Percentiles rank a stretch among this genome's conserved stretches.
These are phyloP conservation scores for Cyberlindnera subsufficiens DNA, from an alignment of 805 yeast genomes.

Conservation along the genomic window DNA sequence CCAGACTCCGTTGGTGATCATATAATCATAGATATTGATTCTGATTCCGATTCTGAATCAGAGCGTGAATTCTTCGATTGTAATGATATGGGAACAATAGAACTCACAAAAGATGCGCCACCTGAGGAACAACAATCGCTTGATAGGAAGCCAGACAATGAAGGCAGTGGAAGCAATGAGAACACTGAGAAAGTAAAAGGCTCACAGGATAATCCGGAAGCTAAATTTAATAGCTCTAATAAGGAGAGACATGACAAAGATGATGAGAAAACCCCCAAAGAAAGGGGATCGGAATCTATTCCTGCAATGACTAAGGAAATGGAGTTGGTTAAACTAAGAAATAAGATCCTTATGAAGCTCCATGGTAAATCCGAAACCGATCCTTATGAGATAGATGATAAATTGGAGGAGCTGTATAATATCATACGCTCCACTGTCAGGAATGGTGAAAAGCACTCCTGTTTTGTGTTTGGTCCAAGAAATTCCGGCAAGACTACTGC, in stretches of 20 bases:
- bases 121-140: background rate
- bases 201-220: too few species aligned
- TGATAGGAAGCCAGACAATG: too few species aligned
- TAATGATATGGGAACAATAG: background rate
- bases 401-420: conserved; percentile 44
- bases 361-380: conserved; percentile 11
- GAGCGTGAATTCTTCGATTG: conserved; percentile 9
- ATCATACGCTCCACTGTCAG: conserved; percentile 60
- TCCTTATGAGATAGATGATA: conserved; percentile 31
- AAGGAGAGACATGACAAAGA: too few species aligned
- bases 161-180: too few species aligned
- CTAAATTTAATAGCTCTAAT: too few species aligned
- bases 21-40: background rate
- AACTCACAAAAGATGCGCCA: background rate
- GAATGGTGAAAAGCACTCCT: conserved; percentile 75
- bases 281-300: background rate
- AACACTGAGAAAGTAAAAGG: too few species aligned
- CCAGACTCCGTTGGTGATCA: background rate
- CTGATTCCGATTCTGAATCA: conserved; percentile 1
- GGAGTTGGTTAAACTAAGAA: background rate
- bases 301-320: background rate
- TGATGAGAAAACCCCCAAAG: background rate
- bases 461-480: conserved; percentile 73
- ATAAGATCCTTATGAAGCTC: conserved; percentile 4
- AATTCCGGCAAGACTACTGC: conserved; percentile 70